These are phyloP conservation scores for Tulasnella sp. DNA, from an alignment of 768 basidiomycete species.

Conservation along the genomic window DNA sequence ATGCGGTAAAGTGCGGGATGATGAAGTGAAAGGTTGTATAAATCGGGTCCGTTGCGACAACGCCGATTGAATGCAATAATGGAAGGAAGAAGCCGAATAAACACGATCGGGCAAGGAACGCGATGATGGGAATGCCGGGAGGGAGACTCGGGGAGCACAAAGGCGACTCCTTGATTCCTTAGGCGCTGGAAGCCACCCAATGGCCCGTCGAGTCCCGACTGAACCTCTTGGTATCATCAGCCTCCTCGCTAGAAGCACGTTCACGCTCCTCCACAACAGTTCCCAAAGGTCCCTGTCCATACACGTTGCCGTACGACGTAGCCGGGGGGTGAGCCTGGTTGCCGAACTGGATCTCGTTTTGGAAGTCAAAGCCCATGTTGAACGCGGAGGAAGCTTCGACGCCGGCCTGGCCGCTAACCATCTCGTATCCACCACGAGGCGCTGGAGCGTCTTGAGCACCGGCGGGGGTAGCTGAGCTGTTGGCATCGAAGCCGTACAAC, in stretches of 20 bases:
- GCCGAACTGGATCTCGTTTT: slow-evolving; percentile 5
- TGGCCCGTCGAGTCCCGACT: slow-evolving; percentile 1
- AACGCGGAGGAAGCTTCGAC: neutral
- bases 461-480: neutral
- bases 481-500: slow-evolving; percentile 21
- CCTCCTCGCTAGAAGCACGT: slow-evolving; percentile 17
- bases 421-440: slow-evolving; percentile 1
- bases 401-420: neutral
- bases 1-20: neutral
- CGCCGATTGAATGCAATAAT: neutral
- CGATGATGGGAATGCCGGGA: neutral
- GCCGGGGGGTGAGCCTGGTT: neutral
- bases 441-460: neutral
- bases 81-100: neutral
- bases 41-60: neutral
- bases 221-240: slow-evolving; percentile 18
- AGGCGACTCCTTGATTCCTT: neutral
- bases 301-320: neutral
- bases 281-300: slow-evolving; percentile 6
- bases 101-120: neutral
- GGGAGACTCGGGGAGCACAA: neutral
- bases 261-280: slow-evolving; percentile 15
- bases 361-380: slow-evolving; percentile 9
- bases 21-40: neutral
- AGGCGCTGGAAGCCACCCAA: slow-evolving; percentile 17